Evolutionary conservation across 345 rosid genomes (phyloP), one percentile per base, ranked within the genome.

Genomic region (Raphanus raphanistrum): DNA sequence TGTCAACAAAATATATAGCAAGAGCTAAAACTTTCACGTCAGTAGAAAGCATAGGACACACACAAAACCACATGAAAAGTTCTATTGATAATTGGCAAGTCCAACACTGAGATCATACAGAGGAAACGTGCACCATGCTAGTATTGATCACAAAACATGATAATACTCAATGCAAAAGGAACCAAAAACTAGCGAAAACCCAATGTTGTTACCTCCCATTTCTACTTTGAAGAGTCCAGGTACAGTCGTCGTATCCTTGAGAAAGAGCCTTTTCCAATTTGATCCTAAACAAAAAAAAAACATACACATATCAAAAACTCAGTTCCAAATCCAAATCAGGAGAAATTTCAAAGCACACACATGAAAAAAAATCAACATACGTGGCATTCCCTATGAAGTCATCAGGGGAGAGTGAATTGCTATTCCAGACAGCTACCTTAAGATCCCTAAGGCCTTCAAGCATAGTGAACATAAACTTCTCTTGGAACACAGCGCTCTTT

Each of bases 311-410:
- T 8, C 12, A 3, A 45, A 71, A 50, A 57, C 16, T 32, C 79
- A 75, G 70, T 6, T 31, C 66, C 25, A 72, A 58, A 45, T 35
- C 64, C 36, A 1, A 36, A 50, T 50, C 55, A 50, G 1, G 1
- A 52, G 13, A 4, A 48, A 0, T 45, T 13, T 8, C 0, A 17
- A 59, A 32, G 64, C 60, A 33, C 58, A 73, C 16, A 50, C 52
- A 45, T 50, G 21, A 50, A n/a, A 48, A 48, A 50, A 50, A 0
- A 0, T 28, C 31, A 48, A 48, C 83, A 86, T 88, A 94, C 98
- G 90, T 92, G 81, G 90, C 98, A 38, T 78, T 87, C 64, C 98
- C 97, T 55, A 94, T 92, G 80, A 94, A 94, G 75, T 89, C 93
- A 70, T 94, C 90, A 2, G 63, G 68, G 6, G 89, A 73, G 31